Evolutionary conservation across 2,329 filamentous ascomycete genomes (phyloP).

Genomic region (Aspergillus tamarii): DNA sequence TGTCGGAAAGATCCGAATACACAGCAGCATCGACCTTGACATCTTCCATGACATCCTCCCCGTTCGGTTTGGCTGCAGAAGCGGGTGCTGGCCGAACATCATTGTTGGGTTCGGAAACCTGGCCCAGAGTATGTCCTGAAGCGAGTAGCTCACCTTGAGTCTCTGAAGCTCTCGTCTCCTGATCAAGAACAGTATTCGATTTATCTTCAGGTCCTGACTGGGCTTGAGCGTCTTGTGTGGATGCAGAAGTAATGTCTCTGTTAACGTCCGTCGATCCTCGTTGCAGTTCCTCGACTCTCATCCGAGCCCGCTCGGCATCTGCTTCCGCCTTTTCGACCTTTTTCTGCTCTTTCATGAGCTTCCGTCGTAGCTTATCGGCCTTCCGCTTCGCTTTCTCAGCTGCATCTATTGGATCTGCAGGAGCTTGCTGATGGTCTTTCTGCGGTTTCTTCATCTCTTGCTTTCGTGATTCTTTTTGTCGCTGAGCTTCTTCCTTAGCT

Average conservation of each 20-base stretch:
- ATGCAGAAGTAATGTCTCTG: neutral
- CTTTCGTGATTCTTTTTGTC: slow-evolving; percentile 46
- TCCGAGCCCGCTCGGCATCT: slow-evolving; percentile 43
- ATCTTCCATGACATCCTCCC: neutral
- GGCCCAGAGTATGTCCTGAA: neutral
- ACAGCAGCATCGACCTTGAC: slow-evolving; percentile 15
- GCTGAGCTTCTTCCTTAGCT: slow-evolving; percentile 37
- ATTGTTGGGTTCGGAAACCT: neutral
- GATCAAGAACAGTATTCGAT: neutral
- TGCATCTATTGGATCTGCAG: slow-evolving; percentile 34
- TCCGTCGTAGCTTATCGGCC: slow-evolving; percentile 46
- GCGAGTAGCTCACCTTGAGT: neutral
- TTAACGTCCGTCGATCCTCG: slow-evolving; percentile 23
- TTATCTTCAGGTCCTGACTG: slow-evolving; percentile 4
- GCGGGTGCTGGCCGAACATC: neutral
- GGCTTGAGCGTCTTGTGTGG: neutral
- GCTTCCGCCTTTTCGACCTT: slow-evolving; percentile 49
- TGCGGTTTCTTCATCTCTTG: slow-evolving; percentile 36
- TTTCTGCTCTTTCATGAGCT: slow-evolving; percentile 68
- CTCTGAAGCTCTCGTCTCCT: neutral
- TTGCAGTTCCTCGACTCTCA: slow-evolving; percentile 37
- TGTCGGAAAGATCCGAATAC: slow-evolving; percentile 25
- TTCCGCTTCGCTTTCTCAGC: slow-evolving; percentile 42
- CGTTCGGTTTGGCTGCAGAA: slow-evolving; percentile 2
- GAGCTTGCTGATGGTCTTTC: slow-evolving; percentile 35